Evolutionary conservation across 768 basidiomycete genomes (phyloP).

Genomic region (Suillus hirtellus): DNA sequence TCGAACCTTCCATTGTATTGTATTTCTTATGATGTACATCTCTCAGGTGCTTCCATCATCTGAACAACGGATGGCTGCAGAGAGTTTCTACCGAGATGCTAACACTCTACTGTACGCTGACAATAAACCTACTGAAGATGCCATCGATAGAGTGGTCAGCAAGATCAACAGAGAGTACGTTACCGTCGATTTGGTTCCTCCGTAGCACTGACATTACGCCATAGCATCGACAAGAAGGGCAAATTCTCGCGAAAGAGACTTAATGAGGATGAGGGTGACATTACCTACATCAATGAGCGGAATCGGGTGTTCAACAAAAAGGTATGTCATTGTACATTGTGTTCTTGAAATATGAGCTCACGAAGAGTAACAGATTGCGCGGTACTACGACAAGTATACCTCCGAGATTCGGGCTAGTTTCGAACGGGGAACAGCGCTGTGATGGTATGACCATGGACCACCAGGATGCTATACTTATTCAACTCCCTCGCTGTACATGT

Average conservation of each 20-base stretch:
- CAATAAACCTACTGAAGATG: slow-evolving; percentile 93
- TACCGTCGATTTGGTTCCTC: background rate
- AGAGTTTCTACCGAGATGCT: slow-evolving; percentile 89
- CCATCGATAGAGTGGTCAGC: slow-evolving; percentile 86
- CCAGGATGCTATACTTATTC: background rate
- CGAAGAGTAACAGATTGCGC: slow-evolving; percentile 62
- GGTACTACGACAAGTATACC: slow-evolving; percentile 97
- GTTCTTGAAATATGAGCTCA: background rate
- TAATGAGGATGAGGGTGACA: slow-evolving; percentile 93
- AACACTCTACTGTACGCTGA: slow-evolving; percentile 93
- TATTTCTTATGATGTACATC: slow-evolving; percentile 15
- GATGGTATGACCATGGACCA: background rate
- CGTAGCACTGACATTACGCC: background rate
- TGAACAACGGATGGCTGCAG: slow-evolving; percentile 68
- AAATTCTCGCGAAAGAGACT: slow-evolving; percentile 87
- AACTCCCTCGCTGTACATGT: too few relatives aligned
- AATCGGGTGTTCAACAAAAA: slow-evolving; percentile 99
- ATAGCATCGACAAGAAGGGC: slow-evolving; percentile 83
- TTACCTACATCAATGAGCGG: slow-evolving; percentile 99
- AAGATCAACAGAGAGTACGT: slow-evolving; percentile 95
- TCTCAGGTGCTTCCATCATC: slow-evolving; percentile 51
- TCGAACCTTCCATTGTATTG: slow-evolving; percentile 1
- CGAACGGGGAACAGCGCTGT: slow-evolving; percentile 94
- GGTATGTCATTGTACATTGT: slow-evolving; percentile 39
- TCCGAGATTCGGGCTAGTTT: slow-evolving; percentile 95